These are phyloP conservation scores for Setaria viridis DNA, from an alignment of 202 grass and related monocot genomes.

Conservation along the genomic window DNA sequence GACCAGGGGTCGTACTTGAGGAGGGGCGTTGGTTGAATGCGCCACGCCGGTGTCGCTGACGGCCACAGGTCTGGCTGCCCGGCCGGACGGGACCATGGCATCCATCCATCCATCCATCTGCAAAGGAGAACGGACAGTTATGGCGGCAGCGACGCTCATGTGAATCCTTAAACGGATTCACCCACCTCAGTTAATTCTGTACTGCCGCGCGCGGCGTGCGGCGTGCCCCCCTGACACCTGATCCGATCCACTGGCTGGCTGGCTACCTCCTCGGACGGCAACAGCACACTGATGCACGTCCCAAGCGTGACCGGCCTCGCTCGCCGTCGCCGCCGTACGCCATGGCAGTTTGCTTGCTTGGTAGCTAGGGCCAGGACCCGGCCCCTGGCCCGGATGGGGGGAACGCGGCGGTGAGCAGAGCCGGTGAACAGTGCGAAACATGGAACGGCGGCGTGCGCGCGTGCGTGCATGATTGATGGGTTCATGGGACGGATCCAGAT, in stretches of 20 bases:
- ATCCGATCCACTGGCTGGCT: neutral
- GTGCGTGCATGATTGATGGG: slow-evolving; percentile 32
- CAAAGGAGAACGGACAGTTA: slow-evolving; percentile 47
- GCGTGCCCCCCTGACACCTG: neutral
- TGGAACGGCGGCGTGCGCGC: neutral
- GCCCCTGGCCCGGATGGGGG: neutral
- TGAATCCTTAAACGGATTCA: slow-evolving; percentile 52
- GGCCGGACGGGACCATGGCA: slow-evolving; percentile 29
- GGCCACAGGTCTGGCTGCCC: neutral
- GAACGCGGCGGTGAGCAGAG: neutral
- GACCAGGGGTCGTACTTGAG: slow-evolving; percentile 1
- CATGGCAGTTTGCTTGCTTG: neutral
- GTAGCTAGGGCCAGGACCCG: too few species aligned
- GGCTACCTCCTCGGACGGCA: slow-evolving; percentile 11
- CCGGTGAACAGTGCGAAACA: neutral
- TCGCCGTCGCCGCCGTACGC: neutral
- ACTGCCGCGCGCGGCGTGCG: neutral
- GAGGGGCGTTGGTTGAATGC: slow-evolving; percentile 4
- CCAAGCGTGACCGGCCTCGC: neutral
- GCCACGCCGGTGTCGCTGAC: slow-evolving; percentile 38
- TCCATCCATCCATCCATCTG: neutral
- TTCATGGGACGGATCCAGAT: slow-evolving; percentile 27
- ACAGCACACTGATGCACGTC: neutral
- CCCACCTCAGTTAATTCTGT: slow-evolving; percentile 48
- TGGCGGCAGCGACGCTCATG: slow-evolving; percentile 49